These are phyloP conservation scores for Fulvia fulva DNA, from an alignment of 2,329 filamentous ascomycete genomes.

Conservation along the genomic window DNA sequence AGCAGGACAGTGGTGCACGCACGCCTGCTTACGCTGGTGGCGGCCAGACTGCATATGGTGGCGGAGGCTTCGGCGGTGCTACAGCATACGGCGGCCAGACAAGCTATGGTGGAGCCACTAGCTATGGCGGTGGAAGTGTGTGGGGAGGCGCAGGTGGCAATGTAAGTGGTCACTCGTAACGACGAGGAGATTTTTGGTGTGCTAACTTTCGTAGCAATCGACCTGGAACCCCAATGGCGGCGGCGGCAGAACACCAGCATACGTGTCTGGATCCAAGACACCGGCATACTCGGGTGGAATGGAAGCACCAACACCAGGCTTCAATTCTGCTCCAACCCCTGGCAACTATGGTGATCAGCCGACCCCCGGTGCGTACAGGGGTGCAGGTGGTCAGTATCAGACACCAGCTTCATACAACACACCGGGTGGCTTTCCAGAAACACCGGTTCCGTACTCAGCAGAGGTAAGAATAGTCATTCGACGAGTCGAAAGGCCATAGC, in stretches of 20 bases:
- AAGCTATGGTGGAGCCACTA: conserved; percentile 58
- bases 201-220: conserved; percentile 27
- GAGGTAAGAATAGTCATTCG: neutral
- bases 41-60: conserved; percentile 43
- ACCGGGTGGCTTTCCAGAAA: conserved; percentile 51
- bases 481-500: neutral
- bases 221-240: conserved; percentile 36
- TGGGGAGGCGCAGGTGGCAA: conserved; percentile 26
- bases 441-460: conserved; percentile 46
- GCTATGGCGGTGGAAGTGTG: conserved; percentile 48
- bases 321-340: conserved; percentile 42
- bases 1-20: conserved; percentile 38
- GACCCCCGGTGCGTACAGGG: conserved; percentile 38
- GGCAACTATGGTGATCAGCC: conserved; percentile 34
- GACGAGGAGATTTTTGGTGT: conserved; percentile 62
- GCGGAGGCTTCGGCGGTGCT: conserved; percentile 42
- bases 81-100: conserved; percentile 52
- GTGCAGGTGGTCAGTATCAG: conserved; percentile 31
- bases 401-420: conserved; percentile 33
- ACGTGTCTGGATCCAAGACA: conserved; percentile 63
- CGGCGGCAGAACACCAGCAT: conserved; percentile 51
- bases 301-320: conserved; percentile 57
- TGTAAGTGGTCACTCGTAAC: conserved; percentile 19
- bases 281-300: conserved; percentile 62
- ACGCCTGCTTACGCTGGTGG: conserved; percentile 45